Percentiles rank a stretch among this genome's conserved stretches.
phyloP scores from a whole-genome alignment of 176 grass and related monocot genomes.

The Zoysia pacifica region DNA sequence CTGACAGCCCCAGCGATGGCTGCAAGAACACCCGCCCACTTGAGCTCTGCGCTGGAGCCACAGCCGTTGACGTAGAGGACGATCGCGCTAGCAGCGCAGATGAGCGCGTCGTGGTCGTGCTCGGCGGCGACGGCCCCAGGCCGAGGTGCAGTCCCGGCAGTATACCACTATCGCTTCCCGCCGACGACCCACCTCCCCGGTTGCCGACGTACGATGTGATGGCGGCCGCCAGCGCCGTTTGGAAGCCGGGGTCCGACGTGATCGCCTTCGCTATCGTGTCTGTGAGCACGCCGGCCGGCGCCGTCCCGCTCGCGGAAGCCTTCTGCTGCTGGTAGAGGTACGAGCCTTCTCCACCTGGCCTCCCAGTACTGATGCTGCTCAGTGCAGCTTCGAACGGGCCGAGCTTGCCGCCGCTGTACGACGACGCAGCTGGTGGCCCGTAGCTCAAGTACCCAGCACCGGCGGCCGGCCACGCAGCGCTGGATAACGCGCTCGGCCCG shows the following conservation, averaged over 20 bases:
- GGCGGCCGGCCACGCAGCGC: slow-evolving; percentile 44
- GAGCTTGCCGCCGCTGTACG: slow-evolving; percentile 39
- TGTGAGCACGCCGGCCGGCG: slow-evolving; percentile 36
- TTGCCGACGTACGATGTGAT: slow-evolving; percentile 78
- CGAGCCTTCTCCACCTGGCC: not conserved
- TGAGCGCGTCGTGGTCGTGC: not conserved
- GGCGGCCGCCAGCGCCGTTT: slow-evolving; percentile 64
- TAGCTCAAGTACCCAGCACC: slow-evolving; percentile 52
- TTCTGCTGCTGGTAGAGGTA: slow-evolving; percentile 48
- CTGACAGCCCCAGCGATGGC: slow-evolving; percentile 44
- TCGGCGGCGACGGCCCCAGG: slow-evolving; percentile 42
- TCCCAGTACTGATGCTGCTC: slow-evolving; percentile 33
- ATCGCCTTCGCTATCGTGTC: slow-evolving; percentile 80
- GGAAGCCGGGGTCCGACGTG: slow-evolving; percentile 75
- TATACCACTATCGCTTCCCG: slow-evolving; percentile 9
- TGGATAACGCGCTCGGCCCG: slow-evolving; percentile 11
- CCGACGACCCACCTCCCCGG: slow-evolving; percentile 21
- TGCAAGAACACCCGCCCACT: slow-evolving; percentile 50
- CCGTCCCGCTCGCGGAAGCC: not conserved
- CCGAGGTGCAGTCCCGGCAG: slow-evolving; percentile 43
- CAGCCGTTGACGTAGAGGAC: not conserved
- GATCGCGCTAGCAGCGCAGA: too few relatives aligned
- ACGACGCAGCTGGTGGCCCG: slow-evolving; percentile 16
- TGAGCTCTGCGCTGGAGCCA: slow-evolving; percentile 17
- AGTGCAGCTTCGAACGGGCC: slow-evolving; percentile 33